These are phyloP conservation scores for Chlorencoelia australis DNA, from an alignment of 2,329 filamentous ascomycete species.

Conservation along the genomic window DNA sequence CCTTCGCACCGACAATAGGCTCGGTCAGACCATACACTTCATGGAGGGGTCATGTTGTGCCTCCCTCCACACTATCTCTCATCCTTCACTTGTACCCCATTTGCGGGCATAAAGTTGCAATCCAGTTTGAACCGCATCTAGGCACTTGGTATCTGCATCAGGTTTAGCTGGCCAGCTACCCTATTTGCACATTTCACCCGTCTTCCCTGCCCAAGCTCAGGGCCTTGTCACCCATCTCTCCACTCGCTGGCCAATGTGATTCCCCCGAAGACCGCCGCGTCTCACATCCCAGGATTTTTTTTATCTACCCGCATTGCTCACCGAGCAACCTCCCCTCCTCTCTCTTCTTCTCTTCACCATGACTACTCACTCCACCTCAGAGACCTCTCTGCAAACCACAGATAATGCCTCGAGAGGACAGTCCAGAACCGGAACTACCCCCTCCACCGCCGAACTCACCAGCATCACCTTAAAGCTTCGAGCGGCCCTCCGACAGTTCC, in stretches of 20 bases:
- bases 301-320: conserved; percentile 1
- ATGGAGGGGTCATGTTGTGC: too few relatives aligned
- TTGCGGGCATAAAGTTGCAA: too few relatives aligned
- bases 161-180: neutral
- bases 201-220: conserved; percentile 1
- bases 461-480: conserved; percentile 58
- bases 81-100: too few relatives aligned
- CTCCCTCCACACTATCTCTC: too few relatives aligned
- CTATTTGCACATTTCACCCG: neutral
- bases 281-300: conserved; percentile 6
- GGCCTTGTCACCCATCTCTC: neutral
- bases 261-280: conserved; percentile 6
- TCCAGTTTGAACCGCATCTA: too few relatives aligned
- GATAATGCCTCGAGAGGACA: conserved; percentile 26
- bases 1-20: too few relatives aligned
- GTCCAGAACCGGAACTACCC: conserved; percentile 24
- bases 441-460: conserved; percentile 28
- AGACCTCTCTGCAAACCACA: conserved; percentile 9
- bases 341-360: conserved; percentile 24
- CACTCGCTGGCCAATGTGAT: neutral
- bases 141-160: too few relatives aligned
- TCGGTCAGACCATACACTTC: too few relatives aligned
- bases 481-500: conserved; percentile 69
- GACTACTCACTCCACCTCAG: conserved; percentile 16
- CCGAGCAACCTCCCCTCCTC: conserved; percentile 10